phyloP scores from a whole-genome alignment of 176 grass and related monocot genomes.

The Eragrostis curvula region DNA sequence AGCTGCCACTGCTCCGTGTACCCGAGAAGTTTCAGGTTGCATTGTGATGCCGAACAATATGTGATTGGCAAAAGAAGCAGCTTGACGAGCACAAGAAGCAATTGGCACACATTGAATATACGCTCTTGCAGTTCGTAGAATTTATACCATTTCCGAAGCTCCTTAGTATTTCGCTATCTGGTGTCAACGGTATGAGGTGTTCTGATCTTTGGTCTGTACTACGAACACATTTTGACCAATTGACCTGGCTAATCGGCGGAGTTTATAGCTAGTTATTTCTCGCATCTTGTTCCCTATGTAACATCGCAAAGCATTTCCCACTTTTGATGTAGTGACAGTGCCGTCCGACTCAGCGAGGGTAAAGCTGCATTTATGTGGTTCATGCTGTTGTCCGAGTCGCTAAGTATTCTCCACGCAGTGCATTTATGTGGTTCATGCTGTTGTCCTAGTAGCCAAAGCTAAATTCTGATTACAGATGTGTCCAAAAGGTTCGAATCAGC shows the following conservation, averaged over 20 bases:
- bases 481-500: constrained; percentile 38
- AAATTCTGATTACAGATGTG: not conserved
- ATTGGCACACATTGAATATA: not conserved
- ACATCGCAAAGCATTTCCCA: not conserved
- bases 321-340: not conserved
- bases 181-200: not conserved
- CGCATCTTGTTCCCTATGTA: not conserved
- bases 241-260: not conserved
- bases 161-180: not conserved
- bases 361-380: too few relatives aligned
- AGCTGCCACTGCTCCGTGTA: constrained; percentile 70
- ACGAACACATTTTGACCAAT: not conserved
- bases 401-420: constrained; percentile 1
- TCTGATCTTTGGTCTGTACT: not conserved
- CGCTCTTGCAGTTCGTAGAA: not conserved
- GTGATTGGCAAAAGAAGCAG: constrained; percentile 6
- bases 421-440: constrained; percentile 2
- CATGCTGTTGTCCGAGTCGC: too few relatives aligned
- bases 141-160: not conserved
- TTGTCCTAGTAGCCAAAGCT: constrained; percentile 24
- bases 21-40: constrained; percentile 77
- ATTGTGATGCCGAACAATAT: constrained; percentile 44
- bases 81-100: not conserved
- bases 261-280: not conserved
- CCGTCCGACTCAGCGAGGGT: not conserved